These are phyloP conservation scores for Myxozyma neglecta DNA, from an alignment of 805 yeast species.

Conservation along the genomic window DNA sequence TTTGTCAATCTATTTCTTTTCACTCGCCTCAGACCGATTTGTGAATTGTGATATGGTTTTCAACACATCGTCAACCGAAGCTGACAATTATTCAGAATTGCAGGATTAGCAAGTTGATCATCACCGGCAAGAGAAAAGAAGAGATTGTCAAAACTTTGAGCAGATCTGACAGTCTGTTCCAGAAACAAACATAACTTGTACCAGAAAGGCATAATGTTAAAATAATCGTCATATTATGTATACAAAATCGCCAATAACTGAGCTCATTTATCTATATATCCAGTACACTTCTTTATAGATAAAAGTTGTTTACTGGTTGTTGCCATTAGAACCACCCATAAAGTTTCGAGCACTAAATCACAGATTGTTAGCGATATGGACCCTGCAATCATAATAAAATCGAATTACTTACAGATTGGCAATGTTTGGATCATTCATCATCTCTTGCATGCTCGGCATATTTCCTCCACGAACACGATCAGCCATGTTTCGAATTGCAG, in stretches of 20 bases:
- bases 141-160: not conserved
- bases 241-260: not conserved
- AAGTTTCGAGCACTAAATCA: conserved; percentile 20
- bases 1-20: too few relatives aligned
- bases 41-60: conserved; percentile 24
- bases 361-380: not conserved
- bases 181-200: not conserved
- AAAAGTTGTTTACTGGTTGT: not conserved
- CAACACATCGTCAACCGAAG: conserved; percentile 21
- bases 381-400: not conserved
- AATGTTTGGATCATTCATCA: conserved; percentile 70
- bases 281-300: not conserved
- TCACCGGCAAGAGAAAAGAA: conserved; percentile 10
- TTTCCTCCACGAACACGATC: conserved; percentile 58
- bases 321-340: conserved; percentile 24
- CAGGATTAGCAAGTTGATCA: conserved; percentile 26
- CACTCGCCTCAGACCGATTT: conserved; percentile 14
- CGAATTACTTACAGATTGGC: conserved; percentile 22
- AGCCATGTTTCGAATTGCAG: conserved; percentile 82
- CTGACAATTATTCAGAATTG: conserved; percentile 25
- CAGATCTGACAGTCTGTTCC: not conserved
- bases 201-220: not conserved
- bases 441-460: conserved; percentile 61
- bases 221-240: not conserved
- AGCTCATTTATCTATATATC: not conserved